A percentile compares a stretch with the other conserved stretches of the same genome.
Conservation (phyloP, 257 asterid genomes). For the Solanum sitiens region DNA sequence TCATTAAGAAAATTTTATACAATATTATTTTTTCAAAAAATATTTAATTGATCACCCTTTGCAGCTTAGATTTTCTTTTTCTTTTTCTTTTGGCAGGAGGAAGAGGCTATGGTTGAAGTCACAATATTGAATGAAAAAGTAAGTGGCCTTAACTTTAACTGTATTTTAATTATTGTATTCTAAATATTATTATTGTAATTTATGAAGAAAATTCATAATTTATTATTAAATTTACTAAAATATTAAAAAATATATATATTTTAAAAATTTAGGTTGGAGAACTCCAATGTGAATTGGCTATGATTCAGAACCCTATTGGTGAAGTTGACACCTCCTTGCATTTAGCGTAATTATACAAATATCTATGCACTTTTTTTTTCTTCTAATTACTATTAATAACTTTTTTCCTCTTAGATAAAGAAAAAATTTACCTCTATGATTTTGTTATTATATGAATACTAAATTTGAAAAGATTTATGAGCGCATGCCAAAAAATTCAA, state of each 20-base stretch:
- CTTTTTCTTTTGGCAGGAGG: conserved; percentile 19
- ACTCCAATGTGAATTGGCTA: conserved; percentile 27
- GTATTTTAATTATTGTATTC: no score
- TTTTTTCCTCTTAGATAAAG: neutral
- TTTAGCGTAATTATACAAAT: conserved; percentile 26
- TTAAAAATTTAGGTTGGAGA: conserved; percentile 35
- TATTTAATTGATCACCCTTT: neutral
- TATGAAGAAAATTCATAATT: no score
- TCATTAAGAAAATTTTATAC: neutral
- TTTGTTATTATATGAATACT: neutral
- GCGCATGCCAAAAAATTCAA: neutral
- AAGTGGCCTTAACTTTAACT: neutral
- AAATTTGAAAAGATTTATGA: neutral
- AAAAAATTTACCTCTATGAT: neutral
- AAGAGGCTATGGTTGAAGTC: conserved; percentile 20
- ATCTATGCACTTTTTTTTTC: neutral
- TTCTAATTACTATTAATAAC: neutral
- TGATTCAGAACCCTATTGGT: conserved; percentile 19
- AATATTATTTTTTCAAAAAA: neutral
- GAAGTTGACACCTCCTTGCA: conserved; percentile 45
- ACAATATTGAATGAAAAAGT: conserved; percentile 9
- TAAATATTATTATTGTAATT: no score
- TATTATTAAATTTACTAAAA: no score
- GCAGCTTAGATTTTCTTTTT: no score
- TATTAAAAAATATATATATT: no score